Conservation (phyloP, 176 grass and related monocot species). For the Typha latifolia region DNA sequence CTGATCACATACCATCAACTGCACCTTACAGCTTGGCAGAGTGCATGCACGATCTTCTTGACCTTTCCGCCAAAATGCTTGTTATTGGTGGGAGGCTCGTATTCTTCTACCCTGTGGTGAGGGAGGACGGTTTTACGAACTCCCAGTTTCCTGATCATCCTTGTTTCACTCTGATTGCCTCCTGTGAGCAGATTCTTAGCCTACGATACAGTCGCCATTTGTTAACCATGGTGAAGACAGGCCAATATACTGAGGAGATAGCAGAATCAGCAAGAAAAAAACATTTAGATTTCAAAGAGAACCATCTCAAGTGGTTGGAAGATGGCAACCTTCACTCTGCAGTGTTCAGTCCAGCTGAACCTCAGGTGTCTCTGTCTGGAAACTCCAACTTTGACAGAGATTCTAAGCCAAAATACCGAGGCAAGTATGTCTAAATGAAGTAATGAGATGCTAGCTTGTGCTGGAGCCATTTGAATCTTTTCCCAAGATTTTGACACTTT, state of each 20-base stretch:
- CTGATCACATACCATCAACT: conserved; percentile 80
- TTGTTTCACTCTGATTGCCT: conserved; percentile 63
- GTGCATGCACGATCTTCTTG: conserved; percentile 81
- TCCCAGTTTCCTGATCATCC: conserved; percentile 58
- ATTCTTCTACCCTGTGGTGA: conserved; percentile 72
- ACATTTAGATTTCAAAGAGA: conserved; percentile 72
- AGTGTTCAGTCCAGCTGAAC: conserved; percentile 46
- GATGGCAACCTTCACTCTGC: conserved; percentile 80
- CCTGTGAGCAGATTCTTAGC: conserved; percentile 85
- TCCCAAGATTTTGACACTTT: background rate
- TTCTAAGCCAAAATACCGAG: conserved; percentile 82
- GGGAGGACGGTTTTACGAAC: conserved; percentile 35
- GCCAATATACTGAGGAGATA: conserved; percentile 41
- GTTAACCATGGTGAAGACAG: conserved; percentile 76
- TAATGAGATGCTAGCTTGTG: conserved; percentile 9
- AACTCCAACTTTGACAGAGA: conserved; percentile 46
- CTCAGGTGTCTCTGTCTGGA: conserved; percentile 6
- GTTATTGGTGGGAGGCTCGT: conserved; percentile 68
- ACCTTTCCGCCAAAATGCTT: conserved; percentile 68
- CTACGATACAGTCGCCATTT: conserved; percentile 66
- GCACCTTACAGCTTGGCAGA: conserved; percentile 68
- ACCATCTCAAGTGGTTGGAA: conserved; percentile 86
- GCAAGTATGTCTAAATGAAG: conserved; percentile 53
- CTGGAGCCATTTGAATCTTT: background rate
- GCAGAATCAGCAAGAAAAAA: conserved; percentile 32